Conservation (phyloP, 2,329 filamentous ascomycete genomes). For the Sporothrix pallida region DNA sequence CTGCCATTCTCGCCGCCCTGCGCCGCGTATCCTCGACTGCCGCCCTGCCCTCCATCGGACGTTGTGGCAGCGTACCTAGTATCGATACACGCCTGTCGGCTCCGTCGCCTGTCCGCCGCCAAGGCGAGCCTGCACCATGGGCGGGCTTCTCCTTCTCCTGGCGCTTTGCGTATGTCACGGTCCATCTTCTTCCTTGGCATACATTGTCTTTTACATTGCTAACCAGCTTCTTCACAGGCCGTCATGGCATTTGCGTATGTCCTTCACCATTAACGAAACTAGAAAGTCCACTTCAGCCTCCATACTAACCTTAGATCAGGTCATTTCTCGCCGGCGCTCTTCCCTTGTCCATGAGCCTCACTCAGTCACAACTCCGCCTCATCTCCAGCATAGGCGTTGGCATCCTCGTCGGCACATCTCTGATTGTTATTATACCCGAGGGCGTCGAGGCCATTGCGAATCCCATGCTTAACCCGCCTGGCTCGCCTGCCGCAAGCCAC, state of each 20-base stretch:
- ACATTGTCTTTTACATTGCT: conserved; percentile 31
- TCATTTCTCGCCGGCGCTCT: conserved; percentile 93
- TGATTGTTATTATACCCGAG: conserved; percentile 97
- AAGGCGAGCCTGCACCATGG: conserved; percentile 41
- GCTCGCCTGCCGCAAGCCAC: not conserved
- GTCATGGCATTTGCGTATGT: conserved; percentile 66
- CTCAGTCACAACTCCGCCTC: conserved; percentile 82
- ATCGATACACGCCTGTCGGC: not conserved
- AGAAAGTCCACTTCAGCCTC: conserved; percentile 1
- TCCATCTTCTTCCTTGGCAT: not conserved
- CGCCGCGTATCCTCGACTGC: not conserved
- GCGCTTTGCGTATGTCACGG: conserved; percentile 43
- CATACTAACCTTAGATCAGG: conserved; percentile 53
- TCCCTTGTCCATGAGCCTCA: conserved; percentile 86
- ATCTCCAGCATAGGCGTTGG: conserved; percentile 94
- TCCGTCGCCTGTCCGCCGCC: conserved; percentile 26
- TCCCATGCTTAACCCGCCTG: conserved; percentile 43
- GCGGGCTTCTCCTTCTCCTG: conserved; percentile 45
- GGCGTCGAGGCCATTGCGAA: conserved; percentile 88
- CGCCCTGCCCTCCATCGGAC: not conserved
- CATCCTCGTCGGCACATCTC: conserved; percentile 89
- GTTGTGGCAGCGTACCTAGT: no score
- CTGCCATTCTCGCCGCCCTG: not conserved
- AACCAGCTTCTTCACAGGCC: conserved; percentile 47
- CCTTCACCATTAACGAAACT: not conserved